phyloP scores from a whole-genome alignment of 1,284 basidiomycete genomes.

The Stygiomarasmius scandens region DNA sequence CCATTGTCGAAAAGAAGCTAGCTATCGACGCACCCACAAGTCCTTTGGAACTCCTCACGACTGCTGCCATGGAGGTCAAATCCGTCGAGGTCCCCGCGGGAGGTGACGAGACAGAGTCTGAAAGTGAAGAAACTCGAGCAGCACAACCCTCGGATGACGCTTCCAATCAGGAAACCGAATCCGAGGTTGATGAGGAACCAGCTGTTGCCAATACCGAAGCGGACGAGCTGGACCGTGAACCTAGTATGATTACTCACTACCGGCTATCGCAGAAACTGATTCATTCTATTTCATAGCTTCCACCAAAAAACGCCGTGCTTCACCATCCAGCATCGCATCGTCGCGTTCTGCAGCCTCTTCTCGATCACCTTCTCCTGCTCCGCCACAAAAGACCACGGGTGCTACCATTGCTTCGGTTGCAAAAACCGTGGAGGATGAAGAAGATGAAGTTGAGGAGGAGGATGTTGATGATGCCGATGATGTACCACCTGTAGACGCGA shows the following conservation, averaged over 20 bases:
- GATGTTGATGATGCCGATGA: constrained; percentile 21
- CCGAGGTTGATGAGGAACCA: constrained; percentile 8
- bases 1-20: not conserved
- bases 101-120: constrained; percentile 8
- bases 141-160: constrained; percentile 14
- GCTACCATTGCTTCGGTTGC: constrained; percentile 5
- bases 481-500: constrained; percentile 4
- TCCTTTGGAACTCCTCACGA: constrained; percentile 16
- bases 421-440: constrained; percentile 29
- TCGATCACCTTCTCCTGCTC: not conserved
- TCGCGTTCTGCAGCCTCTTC: not conserved
- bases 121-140: not conserved
- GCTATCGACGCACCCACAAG: constrained; percentile 2
- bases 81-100: constrained; percentile 2
- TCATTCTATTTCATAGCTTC: not conserved
- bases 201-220: not conserved
- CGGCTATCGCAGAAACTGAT: not conserved
- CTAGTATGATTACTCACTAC: not conserved
- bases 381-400: not conserved
- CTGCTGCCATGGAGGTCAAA: constrained; percentile 13
- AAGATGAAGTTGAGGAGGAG: constrained; percentile 23
- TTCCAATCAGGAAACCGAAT: constrained; percentile 1
- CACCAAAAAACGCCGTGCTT: not conserved
- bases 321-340: not conserved
- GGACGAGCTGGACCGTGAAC: not conserved